These are phyloP conservation scores for Fusarium buxicola DNA, from an alignment of 2,329 filamentous ascomycete species.

Conservation along the genomic window DNA sequence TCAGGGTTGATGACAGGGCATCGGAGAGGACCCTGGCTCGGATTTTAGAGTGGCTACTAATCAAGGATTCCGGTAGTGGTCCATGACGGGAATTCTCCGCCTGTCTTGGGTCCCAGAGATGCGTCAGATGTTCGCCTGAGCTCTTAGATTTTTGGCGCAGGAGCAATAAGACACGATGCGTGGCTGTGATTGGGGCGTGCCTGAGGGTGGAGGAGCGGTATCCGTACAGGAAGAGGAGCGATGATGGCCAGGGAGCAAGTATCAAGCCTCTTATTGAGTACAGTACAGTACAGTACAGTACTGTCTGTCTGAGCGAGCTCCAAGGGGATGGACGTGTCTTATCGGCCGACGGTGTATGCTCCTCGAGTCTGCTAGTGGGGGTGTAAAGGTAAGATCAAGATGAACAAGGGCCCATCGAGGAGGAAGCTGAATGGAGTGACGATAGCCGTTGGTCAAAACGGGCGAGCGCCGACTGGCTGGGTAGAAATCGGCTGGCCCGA, in stretches of 20 bases:
- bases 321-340: slow-evolving; percentile 31
- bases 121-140: slow-evolving; percentile 38
- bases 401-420: slow-evolving; percentile 34
- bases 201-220: slow-evolving; percentile 32
- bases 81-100: slow-evolving; percentile 54
- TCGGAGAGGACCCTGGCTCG: slow-evolving; percentile 51
- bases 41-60: slow-evolving; percentile 54
- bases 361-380: slow-evolving; percentile 29
- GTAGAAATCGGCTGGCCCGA: slow-evolving; percentile 38
- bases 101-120: slow-evolving; percentile 43
- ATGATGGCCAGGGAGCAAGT: slow-evolving; percentile 28
- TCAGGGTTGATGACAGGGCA: slow-evolving; percentile 55
- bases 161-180: slow-evolving; percentile 46
- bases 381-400: slow-evolving; percentile 34
- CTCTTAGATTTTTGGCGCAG: slow-evolving; percentile 37
- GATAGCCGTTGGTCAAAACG: slow-evolving; percentile 36
- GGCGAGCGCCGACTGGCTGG: slow-evolving; percentile 44
- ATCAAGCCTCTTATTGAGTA: slow-evolving; percentile 30
- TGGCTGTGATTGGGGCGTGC: slow-evolving; percentile 36
- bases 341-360: slow-evolving; percentile 21
- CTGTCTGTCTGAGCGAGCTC: slow-evolving; percentile 29
- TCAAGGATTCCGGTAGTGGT: slow-evolving; percentile 50
- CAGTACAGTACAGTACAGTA: too few relatives aligned
- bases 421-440: slow-evolving; percentile 31
- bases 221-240: slow-evolving; percentile 16